These are phyloP conservation scores for Tolypocladium guangdongense DNA, from an alignment of 2,329 filamentous ascomycete genomes.

Conservation along the genomic window DNA sequence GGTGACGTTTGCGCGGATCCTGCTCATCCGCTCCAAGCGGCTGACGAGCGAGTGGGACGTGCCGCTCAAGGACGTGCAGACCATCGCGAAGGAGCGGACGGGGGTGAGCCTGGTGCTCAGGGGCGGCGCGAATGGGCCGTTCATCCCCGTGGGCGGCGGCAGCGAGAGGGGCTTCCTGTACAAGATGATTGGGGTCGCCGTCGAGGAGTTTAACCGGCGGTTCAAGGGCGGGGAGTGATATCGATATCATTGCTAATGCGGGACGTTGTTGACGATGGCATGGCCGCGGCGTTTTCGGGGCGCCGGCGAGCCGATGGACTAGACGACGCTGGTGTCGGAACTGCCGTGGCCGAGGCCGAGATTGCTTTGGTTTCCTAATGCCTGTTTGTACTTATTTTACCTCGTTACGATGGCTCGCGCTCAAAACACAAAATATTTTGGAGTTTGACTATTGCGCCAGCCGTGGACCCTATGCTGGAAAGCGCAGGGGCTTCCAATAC, in stretches of 20 bases:
- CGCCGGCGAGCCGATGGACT: not conserved
- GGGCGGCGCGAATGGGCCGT: slow-evolving; percentile 86
- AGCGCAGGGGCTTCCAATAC: not conserved
- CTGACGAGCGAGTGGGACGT: slow-evolving; percentile 93
- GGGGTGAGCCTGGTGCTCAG: slow-evolving; percentile 82
- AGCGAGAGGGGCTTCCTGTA: slow-evolving; percentile 55
- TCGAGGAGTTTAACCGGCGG: slow-evolving; percentile 56
- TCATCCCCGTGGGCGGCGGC: slow-evolving; percentile 88
- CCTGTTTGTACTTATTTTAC: not conserved
- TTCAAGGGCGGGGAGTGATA: slow-evolving; percentile 33
- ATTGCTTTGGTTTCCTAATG: not conserved
- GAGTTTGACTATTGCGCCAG: not conserved
- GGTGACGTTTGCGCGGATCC: slow-evolving; percentile 77
- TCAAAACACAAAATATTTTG: not conserved
- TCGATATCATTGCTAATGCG: not conserved
- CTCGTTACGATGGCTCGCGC: not conserved
- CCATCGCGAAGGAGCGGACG: slow-evolving; percentile 91
- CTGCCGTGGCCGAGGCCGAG: not conserved
- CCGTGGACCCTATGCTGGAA: too few species aligned
- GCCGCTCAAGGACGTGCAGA: slow-evolving; percentile 89
- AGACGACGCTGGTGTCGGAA: not conserved
- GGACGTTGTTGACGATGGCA: not conserved
- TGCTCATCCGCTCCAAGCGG: slow-evolving; percentile 79
- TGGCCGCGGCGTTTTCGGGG: not conserved
- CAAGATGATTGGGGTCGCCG: slow-evolving; percentile 53